Evolutionary conservation across 1,284 basidiomycete species (phyloP).

Genomic region (Rhizoctonia solani): DNA sequence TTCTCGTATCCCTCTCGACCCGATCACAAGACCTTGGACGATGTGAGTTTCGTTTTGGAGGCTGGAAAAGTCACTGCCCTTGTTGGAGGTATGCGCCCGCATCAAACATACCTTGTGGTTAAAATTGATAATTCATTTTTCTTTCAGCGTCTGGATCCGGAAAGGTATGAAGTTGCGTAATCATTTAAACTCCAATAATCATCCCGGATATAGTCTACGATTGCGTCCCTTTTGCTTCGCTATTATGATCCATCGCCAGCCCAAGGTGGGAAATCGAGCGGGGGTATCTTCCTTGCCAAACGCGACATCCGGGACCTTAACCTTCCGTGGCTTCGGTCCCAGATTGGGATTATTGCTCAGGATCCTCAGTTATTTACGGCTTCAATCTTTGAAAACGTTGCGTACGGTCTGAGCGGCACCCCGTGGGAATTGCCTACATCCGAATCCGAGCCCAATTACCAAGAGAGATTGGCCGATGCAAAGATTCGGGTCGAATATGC

Average conservation of each 20-base stretch:
- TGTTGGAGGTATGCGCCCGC: conserved; percentile 43
- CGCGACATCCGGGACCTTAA: conserved; percentile 47
- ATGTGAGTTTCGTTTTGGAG: conserved; percentile 46
- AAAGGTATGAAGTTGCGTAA: conserved; percentile 39
- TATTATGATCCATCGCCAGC: conserved; percentile 49
- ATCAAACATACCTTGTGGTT: background rate
- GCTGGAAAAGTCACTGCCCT: conserved; percentile 49
- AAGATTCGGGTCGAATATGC: conserved; percentile 42
- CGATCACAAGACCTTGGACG: conserved; percentile 45
- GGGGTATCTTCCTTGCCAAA: conserved; percentile 43
- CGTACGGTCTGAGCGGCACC: conserved; percentile 46
- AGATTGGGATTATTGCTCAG: conserved; percentile 50
- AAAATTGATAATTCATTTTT: background rate
- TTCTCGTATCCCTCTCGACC: conserved; percentile 51
- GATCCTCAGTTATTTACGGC: conserved; percentile 50
- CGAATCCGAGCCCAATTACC: conserved; percentile 37
- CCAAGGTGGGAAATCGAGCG: conserved; percentile 36
- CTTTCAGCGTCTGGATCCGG: conserved; percentile 46
- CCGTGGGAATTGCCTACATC: conserved; percentile 40
- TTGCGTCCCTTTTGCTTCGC: conserved; percentile 47
- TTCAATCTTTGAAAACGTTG: conserved; percentile 50
- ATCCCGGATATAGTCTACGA: conserved; percentile 45
- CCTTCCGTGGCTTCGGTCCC: conserved; percentile 49
- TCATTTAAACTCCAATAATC: background rate
- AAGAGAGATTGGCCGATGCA: conserved; percentile 42